Evolutionary conservation across 1,139 yeast genomes (phyloP).

Genomic region (Suhomyces anneliseae): DNA sequence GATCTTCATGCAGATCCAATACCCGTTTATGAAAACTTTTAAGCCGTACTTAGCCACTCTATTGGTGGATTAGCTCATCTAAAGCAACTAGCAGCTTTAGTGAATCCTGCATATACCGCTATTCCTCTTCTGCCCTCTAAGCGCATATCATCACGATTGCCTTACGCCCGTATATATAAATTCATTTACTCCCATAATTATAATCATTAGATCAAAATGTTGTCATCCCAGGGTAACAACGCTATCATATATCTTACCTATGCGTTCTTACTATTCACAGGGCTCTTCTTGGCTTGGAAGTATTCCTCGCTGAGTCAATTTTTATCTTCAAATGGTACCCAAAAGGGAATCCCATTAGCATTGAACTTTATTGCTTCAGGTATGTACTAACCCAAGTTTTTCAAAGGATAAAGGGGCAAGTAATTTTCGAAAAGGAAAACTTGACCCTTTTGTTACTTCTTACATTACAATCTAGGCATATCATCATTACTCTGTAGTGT

Average conservation of each 20-base stretch:
- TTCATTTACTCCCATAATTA: too few relatives aligned
- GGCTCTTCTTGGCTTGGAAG: slow-evolving; percentile 56
- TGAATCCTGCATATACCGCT: too few relatives aligned
- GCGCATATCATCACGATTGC: slow-evolving; percentile 1
- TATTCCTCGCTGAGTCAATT: slow-evolving; percentile 53
- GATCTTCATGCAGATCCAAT: too few relatives aligned
- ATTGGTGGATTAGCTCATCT: too few relatives aligned
- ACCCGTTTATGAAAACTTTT: too few relatives aligned
- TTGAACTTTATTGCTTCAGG: slow-evolving; percentile 88
- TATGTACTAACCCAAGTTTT: slow-evolving; percentile 39
- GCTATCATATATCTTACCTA: slow-evolving; percentile 79
- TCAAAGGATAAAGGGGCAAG: too few relatives aligned
- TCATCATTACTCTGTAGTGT: background rate
- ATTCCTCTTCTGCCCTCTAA: background rate
- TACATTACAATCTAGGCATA: too few relatives aligned
- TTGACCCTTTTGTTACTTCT: too few relatives aligned
- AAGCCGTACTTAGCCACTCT: too few relatives aligned
- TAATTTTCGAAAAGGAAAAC: too few relatives aligned
- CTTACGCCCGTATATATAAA: too few relatives aligned
- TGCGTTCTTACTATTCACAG: slow-evolving; percentile 61
- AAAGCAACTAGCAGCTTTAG: too few relatives aligned
- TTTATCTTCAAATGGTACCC: slow-evolving; percentile 77
- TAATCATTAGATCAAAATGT: background rate
- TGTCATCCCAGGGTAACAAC: slow-evolving; percentile 52
- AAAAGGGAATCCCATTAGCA: slow-evolving; percentile 76